These are phyloP conservation scores for Pyrrhoderma lamaoense DNA, from an alignment of 1,284 basidiomycete genomes.

Conservation along the genomic window DNA sequence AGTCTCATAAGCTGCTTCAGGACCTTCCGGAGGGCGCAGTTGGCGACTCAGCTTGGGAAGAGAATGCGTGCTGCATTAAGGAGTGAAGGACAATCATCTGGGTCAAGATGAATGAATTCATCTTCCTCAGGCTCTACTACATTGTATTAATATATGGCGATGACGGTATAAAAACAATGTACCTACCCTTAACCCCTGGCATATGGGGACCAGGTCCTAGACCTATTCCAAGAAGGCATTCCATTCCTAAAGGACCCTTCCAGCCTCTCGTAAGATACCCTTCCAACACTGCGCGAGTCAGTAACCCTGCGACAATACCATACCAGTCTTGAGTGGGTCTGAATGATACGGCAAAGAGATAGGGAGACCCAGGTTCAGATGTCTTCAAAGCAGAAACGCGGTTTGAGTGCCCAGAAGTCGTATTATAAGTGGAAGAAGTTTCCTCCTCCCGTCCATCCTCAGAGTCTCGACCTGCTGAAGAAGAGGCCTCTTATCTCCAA, in stretches of 20 bases:
- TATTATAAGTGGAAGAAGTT: neutral
- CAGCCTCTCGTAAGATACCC: constrained; percentile 76
- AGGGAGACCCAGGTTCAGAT: constrained; percentile 9
- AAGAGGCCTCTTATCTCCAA: constrained; percentile 9
- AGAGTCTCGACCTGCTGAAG: constrained; percentile 13
- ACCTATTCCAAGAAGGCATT: constrained; percentile 67
- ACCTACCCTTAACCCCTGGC: constrained; percentile 15
- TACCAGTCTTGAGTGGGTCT: constrained; percentile 74
- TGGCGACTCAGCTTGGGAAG: constrained; percentile 48
- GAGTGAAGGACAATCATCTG: constrained; percentile 66
- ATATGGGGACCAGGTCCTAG: constrained; percentile 37
- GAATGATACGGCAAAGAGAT: constrained; percentile 29
- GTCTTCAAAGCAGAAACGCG: constrained; percentile 12
- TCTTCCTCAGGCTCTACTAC: constrained; percentile 26
- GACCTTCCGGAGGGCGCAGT: constrained; percentile 27
- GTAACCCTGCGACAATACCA: constrained; percentile 61
- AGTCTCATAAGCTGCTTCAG: constrained; percentile 55
- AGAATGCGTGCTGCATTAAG: constrained; percentile 58
- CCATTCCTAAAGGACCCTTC: constrained; percentile 62
- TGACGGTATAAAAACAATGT: neutral
- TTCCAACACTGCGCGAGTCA: constrained; percentile 73
- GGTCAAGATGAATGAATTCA: constrained; percentile 56
- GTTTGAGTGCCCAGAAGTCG: neutral
- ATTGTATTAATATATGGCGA: neutral
- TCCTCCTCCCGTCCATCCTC: constrained; percentile 17